Conservation (phyloP, 2,329 filamentous ascomycete genomes). For the Arthrobotrys megalospora region DNA sequence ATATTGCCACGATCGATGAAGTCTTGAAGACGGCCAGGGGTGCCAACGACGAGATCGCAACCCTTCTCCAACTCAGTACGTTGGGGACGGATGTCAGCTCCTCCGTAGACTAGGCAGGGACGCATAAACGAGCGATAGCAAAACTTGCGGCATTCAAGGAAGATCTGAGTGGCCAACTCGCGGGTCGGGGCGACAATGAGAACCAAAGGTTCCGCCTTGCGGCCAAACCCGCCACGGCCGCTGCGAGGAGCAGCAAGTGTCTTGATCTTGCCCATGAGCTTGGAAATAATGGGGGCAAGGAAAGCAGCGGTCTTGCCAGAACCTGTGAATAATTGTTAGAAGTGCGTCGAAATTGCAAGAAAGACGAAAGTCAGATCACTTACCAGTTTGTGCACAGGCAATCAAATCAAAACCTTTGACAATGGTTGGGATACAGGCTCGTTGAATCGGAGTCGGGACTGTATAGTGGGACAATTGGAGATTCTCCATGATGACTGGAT, state of each 20-base stretch:
- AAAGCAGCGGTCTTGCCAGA: conserved; percentile 98
- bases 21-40: conserved; percentile 87
- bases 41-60: conserved; percentile 89
- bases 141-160: conserved; percentile 91
- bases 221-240: conserved; percentile 41
- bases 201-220: conserved; percentile 86
- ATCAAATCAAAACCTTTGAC: conserved; percentile 84
- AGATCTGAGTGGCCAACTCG: conserved; percentile 93
- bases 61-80: conserved; percentile 81
- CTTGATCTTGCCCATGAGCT: conserved; percentile 95
- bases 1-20: conserved; percentile 83
- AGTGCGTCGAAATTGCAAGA: background rate
- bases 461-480: conserved; percentile 77
- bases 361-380: conserved; percentile 65
- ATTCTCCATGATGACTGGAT: conserved; percentile 86
- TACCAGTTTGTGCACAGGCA: conserved; percentile 92
- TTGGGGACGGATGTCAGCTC: conserved; percentile 80
- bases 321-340: conserved; percentile 71
- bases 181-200: conserved; percentile 88
- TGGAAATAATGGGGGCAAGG: conserved; percentile 87
- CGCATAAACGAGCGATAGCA: conserved; percentile 96
- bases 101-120: conserved; percentile 90
- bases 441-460: conserved; percentile 87
- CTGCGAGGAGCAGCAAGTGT: conserved; percentile 84
- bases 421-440: conserved; percentile 85